phyloP scores from a whole-genome alignment of 371 early-diverging fungal genomes.

The Mortierella sp. region DNA sequence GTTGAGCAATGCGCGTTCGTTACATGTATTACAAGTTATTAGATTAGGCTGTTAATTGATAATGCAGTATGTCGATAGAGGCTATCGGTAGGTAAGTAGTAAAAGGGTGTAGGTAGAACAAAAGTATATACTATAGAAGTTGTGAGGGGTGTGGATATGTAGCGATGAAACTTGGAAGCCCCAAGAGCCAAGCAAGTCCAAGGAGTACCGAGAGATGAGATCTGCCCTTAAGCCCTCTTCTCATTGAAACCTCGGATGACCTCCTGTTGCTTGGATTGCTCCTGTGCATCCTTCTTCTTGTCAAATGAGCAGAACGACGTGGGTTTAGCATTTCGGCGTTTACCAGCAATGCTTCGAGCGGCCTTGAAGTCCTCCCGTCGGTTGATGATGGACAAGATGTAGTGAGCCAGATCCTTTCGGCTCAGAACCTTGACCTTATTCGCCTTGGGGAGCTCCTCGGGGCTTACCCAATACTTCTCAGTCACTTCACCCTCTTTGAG shows the following conservation, averaged over 20 bases:
- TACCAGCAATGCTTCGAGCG: constrained; percentile 48
- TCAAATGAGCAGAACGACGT: constrained; percentile 1
- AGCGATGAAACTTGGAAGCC: too few species aligned
- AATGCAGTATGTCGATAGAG: too few species aligned
- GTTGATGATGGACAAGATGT: constrained; percentile 44
- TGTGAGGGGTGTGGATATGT: too few species aligned
- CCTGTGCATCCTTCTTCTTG: not conserved
- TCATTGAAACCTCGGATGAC: not conserved
- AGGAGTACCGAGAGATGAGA: too few species aligned
- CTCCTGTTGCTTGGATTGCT: not conserved
- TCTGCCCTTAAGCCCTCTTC: not conserved
- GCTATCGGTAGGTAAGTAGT: too few species aligned
- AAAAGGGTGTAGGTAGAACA: too few species aligned
- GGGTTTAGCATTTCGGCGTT: constrained; percentile 9
- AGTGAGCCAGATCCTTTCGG: constrained; percentile 45
- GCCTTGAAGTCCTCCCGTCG: constrained; percentile 23
- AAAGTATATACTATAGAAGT: too few species aligned
- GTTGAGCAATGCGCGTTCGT: too few species aligned
- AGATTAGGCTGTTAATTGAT: too few species aligned
- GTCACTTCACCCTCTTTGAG: constrained; percentile 46
- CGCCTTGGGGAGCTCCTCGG: constrained; percentile 28
- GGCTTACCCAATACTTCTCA: constrained; percentile 28
- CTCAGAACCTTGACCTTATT: constrained; percentile 41
- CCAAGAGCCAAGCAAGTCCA: too few species aligned
- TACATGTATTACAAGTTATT: too few species aligned